These are phyloP conservation scores for Grosmannia serpens DNA, from an alignment of 2,329 filamentous ascomycete genomes.

Conservation along the genomic window DNA sequence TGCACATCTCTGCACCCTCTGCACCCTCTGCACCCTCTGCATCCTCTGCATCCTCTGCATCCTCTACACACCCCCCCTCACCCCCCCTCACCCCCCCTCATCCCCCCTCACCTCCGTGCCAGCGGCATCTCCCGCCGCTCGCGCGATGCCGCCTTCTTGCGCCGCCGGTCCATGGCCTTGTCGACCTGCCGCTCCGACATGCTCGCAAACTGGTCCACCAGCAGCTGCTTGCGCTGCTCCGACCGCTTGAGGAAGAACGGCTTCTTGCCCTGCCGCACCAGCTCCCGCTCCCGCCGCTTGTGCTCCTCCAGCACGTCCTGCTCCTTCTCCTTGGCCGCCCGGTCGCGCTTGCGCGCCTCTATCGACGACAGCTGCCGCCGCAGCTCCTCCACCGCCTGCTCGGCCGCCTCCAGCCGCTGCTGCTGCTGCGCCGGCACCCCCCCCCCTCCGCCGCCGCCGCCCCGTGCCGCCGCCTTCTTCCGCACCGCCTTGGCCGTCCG, in stretches of 20 bases:
- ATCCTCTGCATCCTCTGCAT: not conserved
- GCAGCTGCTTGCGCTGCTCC: constrained; percentile 77
- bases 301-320: constrained; percentile 62
- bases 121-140: constrained; percentile 69
- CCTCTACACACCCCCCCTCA: not conserved
- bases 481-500: constrained; percentile 8
- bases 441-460: not conserved
- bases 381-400: constrained; percentile 50
- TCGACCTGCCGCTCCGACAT: constrained; percentile 82
- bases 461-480: constrained; percentile 9
- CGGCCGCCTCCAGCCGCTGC: constrained; percentile 3
- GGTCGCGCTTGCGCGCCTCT: constrained; percentile 64
- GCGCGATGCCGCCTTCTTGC: constrained; percentile 80
- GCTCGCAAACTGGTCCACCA: constrained; percentile 66
- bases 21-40: no score
- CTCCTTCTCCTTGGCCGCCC: constrained; percentile 57
- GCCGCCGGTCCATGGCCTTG: constrained; percentile 70
- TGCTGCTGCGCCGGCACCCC: not conserved
- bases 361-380: constrained; percentile 66
- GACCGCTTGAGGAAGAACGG: constrained; percentile 90
- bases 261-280: constrained; percentile 77
- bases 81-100: not conserved
- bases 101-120: constrained; percentile 15
- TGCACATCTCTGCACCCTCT: no score
- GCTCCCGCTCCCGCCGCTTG: constrained; percentile 69